Base-by-base conservation (phyloP, 768 basidiomycete genomes). In the Pleurotus ostreatus region DNA sequence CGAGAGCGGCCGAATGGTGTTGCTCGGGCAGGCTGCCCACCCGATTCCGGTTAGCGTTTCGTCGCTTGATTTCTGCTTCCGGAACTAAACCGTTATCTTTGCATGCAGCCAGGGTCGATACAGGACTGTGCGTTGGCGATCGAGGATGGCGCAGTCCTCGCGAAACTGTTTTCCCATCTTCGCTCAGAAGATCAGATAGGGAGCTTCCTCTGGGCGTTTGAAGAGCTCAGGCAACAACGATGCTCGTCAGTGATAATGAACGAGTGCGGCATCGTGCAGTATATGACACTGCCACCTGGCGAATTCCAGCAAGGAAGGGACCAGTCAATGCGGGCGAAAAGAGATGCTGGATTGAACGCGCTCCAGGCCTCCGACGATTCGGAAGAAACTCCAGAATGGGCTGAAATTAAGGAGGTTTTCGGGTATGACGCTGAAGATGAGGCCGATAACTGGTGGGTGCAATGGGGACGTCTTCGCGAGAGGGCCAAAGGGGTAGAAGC, bases 141-240 rank as follows among this genome's bases (percentile, higher is more conserved):
- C n/a, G 85, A 86, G 66, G 85, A 86, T 59, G 81, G 80, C 1
- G 82, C 81, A 9, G 77, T 83, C 20, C 71, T 87, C 18, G 85
- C 78, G 5, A 78, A 77, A 56, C 73, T 86, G 5, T 85, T 87
- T 70, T 79, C 81, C 3, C 81, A 81, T 59, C 69, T 86, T 6
- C 69, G 67, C 23, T 63, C 65, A 5, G 61, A 68, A 41, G 75
- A 79, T n/a, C 84, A 86, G 59, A 78, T 86, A 59, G 62, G 67
- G 0, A 68, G 67, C 3, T 77, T 85, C 63, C 70, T 85, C 23
- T 65, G 71, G 52, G 84, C 83, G 2, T 79, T 81, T 60, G 76
- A 84, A 62, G 79, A 84, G 46, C 70, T 85, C 15, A 78, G 84
- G 2, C 72, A 78, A 48, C 68, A 66, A 6, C 78, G 82, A 5